These are phyloP conservation scores for Nitzschia palea DNA, from an alignment of 108 stramenopile genomes.

Conservation along the genomic window DNA sequence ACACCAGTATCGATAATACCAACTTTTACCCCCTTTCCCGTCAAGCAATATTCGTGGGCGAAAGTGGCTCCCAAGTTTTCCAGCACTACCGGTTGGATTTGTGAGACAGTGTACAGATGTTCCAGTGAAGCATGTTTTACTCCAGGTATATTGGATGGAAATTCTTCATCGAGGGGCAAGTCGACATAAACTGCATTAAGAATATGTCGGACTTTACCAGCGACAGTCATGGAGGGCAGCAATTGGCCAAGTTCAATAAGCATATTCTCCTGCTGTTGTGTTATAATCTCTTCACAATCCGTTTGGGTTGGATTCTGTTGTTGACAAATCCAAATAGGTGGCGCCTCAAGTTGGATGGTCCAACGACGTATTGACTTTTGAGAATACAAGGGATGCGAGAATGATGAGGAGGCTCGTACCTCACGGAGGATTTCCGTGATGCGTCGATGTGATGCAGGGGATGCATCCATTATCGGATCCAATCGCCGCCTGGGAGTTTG, in stretches of 20 bases:
- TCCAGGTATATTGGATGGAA: neutral
- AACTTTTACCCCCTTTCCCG: slow-evolving; percentile 21
- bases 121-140: neutral
- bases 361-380: neutral
- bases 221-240: neutral
- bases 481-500: neutral
- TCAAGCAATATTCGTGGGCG: slow-evolving; percentile 7
- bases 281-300: neutral
- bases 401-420: neutral
- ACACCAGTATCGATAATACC: slow-evolving; percentile 33
- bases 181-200: slow-evolving; percentile 2
- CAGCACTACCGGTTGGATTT: neutral
- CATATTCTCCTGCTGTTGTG: slow-evolving; percentile 5
- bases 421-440: neutral
- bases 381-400: neutral
- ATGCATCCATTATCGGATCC: neutral
- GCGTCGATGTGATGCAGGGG: neutral
- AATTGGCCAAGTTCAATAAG: neutral
- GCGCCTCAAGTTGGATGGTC: neutral
- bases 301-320: neutral
- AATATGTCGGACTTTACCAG: slow-evolving; percentile 2
- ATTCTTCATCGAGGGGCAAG: neutral
- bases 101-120: neutral
- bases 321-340: slow-evolving; percentile 6
- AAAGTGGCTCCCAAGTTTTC: slow-evolving; percentile 1